Conservation (phyloP, 2,329 filamentous ascomycete genomes). For the Dryadomyces quercus-mongolicae region DNA sequence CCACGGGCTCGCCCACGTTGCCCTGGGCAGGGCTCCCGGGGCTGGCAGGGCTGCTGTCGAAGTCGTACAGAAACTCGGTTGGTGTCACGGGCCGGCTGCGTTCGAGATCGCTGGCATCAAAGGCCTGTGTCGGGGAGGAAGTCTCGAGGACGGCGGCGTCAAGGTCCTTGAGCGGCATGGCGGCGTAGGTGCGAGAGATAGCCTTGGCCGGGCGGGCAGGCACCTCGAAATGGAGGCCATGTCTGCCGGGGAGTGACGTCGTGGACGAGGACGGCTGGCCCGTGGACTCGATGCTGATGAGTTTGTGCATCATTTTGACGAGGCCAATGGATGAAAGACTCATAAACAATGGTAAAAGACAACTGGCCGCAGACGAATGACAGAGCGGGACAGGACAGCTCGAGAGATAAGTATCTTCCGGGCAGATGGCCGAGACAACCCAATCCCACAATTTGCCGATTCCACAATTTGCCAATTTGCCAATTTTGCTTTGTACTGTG, state of each 20-base stretch:
- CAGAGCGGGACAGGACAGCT: too few relatives aligned
- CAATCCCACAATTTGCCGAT: too few relatives aligned
- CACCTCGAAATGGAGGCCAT: conserved; percentile 6
- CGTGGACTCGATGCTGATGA: conserved; percentile 16
- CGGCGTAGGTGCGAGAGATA: conserved; percentile 25
- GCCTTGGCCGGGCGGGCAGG: conserved; percentile 22
- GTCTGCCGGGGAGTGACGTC: conserved; percentile 1
- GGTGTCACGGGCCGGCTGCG: conserved; percentile 39
- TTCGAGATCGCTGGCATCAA: conserved; percentile 29
- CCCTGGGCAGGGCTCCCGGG: neutral
- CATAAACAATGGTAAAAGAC: neutral
- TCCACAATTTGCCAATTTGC: too few relatives aligned
- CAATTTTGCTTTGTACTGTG: too few relatives aligned
- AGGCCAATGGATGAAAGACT: neutral
- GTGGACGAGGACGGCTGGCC: neutral
- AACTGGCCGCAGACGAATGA: too few relatives aligned
- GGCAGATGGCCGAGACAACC: too few relatives aligned
- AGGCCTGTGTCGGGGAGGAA: conserved; percentile 1
- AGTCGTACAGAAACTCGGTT: conserved; percentile 13
- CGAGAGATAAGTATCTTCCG: too few relatives aligned
- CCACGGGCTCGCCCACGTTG: conserved; percentile 16
- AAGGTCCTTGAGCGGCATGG: conserved; percentile 21
- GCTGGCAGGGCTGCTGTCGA: conserved; percentile 8
- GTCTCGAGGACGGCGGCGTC: conserved; percentile 2
- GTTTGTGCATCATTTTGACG: conserved; percentile 4